Conservation (phyloP, 1,284 basidiomycete species). For the Rhodotorula sp. region DNA sequence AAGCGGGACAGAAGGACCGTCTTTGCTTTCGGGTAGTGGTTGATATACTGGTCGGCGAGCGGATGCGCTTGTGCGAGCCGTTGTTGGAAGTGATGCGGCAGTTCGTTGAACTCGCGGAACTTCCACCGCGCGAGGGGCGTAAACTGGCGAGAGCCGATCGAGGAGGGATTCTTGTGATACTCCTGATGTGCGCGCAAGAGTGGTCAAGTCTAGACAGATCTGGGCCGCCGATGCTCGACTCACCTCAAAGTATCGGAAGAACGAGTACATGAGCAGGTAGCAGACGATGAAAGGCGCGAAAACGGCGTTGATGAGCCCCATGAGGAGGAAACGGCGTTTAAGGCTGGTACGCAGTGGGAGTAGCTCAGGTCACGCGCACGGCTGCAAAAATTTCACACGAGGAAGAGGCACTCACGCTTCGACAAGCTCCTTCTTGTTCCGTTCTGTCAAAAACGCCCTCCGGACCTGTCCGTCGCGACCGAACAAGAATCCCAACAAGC, state of each 20-base stretch:
- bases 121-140: slow-evolving; percentile 97
- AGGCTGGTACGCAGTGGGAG: slow-evolving; percentile 57
- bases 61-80: slow-evolving; percentile 85
- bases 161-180: slow-evolving; percentile 96
- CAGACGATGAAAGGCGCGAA: slow-evolving; percentile 96
- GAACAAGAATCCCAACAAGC: slow-evolving; percentile 90
- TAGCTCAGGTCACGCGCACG: neutral
- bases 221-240: slow-evolving; percentile 34
- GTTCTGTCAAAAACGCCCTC: slow-evolving; percentile 83
- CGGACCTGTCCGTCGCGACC: slow-evolving; percentile 81
- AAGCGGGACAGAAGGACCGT: slow-evolving; percentile 86
- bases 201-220: neutral
- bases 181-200: slow-evolving; percentile 60
- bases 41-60: slow-evolving; percentile 88
- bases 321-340: slow-evolving; percentile 83
- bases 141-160: slow-evolving; percentile 86
- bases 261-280: slow-evolving; percentile 96
- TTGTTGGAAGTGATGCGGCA: slow-evolving; percentile 86
- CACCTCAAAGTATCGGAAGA: slow-evolving; percentile 99
- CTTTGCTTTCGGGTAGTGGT: slow-evolving; percentile 95
- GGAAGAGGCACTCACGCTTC: slow-evolving; percentile 64
- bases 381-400: neutral
- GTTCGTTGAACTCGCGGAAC: slow-evolving; percentile 97
- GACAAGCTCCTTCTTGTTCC: slow-evolving; percentile 72
- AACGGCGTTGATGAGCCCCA: slow-evolving; percentile 90